Evolutionary conservation across 164 flowering plant species (phyloP), one percentile per base, ranked within the genome.

Genomic region (Annona cherimola): DNA sequence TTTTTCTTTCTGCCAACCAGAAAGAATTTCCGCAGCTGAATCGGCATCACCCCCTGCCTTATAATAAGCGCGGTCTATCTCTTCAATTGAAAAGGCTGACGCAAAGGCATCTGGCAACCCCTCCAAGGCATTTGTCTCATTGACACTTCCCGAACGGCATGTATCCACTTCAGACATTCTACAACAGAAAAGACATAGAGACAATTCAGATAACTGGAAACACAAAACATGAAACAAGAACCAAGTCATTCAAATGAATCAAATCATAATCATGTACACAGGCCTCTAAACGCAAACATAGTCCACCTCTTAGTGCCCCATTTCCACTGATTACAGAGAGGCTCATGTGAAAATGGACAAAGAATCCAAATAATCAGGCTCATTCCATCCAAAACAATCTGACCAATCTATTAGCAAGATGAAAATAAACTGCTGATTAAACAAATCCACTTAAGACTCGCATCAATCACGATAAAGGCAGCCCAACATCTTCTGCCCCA

Each of bases 51-150:
- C 45, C 4, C 85, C 84, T 1, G 90, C 88, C 63, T 76, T 75
- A 74, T 84, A 70, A 79, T 78, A 89, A 35, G 91, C 91, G 72
- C 83, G 76, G 44, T 88, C 86, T 41, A 89, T 88, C 57, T 84
- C 86, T 68, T 72, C 70, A 2, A 86, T 80, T 63, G 89, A 78
- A 75, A 83, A 79, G 5, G 40, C 14, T 41, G 81, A 67, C 41
- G 85, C 86, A 79, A 89, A 89, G 42, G 81, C 82, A 80, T 86
- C 83, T 26, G 83, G 76, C 80, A 89, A 80, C 67, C 63, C 66
- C 71, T 73, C 73, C 83, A 88, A 80, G 9, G 71, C 82, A 70
- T 42, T 76, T 44, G 74, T 79, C 64, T 83, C 87, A 35, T 66
- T 71, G 39, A 72, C 84, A 75, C 20, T n/a, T 39, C 46, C 50